Evolutionary conservation across 345 rosid species (phyloP).

Genomic region (Syzygium jambos): DNA sequence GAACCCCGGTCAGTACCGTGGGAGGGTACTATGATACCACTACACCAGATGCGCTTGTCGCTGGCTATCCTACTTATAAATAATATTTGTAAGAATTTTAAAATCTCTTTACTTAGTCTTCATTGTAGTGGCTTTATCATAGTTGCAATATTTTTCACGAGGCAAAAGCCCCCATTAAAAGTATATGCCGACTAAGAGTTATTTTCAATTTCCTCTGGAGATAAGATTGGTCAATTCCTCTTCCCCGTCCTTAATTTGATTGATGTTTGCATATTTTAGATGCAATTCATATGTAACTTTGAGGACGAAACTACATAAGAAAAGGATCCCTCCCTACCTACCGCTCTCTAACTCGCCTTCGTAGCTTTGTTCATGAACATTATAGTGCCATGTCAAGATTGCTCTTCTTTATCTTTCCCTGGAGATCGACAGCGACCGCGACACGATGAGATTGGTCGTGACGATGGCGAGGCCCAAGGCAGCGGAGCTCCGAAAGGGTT

Average conservation of each 20-base stretch:
- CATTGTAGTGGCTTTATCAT: background rate
- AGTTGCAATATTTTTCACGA: background rate
- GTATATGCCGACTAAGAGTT: background rate
- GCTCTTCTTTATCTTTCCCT: too few species aligned
- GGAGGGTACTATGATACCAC: slow-evolving; percentile 22
- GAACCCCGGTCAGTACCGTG: slow-evolving; percentile 16
- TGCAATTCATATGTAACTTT: background rate
- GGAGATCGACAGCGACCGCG: too few species aligned
- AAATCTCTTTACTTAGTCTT: background rate
- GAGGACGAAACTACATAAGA: too few species aligned
- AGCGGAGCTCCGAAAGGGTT: too few species aligned
- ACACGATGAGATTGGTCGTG: too few species aligned
- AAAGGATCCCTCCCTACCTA: too few species aligned
- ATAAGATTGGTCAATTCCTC: background rate
- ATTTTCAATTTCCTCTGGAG: background rate
- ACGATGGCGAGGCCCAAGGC: too few species aligned
- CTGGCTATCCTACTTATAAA: background rate
- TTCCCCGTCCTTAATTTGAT: background rate
- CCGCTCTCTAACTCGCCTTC: too few species aligned
- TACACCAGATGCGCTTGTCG: slow-evolving; percentile 14
- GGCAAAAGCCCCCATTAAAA: background rate
- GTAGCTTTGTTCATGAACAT: too few species aligned
- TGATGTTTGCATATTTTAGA: background rate
- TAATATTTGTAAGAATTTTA: accelerated
- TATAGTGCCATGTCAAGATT: too few species aligned